Conservation (phyloP, 2,329 filamentous ascomycete genomes). For the Fusarium brevicatenulatum region DNA sequence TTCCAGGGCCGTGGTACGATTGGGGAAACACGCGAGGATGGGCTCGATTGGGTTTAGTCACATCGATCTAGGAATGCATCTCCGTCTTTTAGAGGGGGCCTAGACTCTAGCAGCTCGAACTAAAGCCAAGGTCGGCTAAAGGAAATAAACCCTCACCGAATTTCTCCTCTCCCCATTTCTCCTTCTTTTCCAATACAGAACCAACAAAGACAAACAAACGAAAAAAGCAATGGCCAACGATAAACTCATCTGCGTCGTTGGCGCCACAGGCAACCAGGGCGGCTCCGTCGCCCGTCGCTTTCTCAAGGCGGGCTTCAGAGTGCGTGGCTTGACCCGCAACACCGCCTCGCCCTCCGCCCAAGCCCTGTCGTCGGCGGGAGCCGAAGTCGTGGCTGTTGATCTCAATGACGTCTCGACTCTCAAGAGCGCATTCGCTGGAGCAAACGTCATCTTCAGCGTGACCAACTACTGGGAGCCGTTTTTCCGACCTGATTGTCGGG, state of each 20-base stretch:
- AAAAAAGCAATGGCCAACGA: constrained; percentile 8
- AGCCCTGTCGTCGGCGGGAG: constrained; percentile 53
- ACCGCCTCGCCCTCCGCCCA: constrained; percentile 53
- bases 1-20: neutral
- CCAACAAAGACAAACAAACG: neutral
- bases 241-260: constrained; percentile 58
- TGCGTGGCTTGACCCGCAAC: constrained; percentile 61
- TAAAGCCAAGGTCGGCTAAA: neutral
- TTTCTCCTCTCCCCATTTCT: neutral
- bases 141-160: neutral
- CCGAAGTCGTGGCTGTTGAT: constrained; percentile 57
- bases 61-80: neutral
- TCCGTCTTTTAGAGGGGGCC: neutral
- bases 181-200: neutral
- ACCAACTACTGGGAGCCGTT: constrained; percentile 67
- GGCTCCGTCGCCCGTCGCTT: constrained; percentile 63
- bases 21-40: neutral
- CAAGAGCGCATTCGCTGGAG: constrained; percentile 54
- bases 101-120: neutral
- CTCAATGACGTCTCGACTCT: constrained; percentile 55
- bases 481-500: constrained; percentile 55
- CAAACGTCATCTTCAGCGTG: constrained; percentile 63
- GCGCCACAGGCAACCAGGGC: constrained; percentile 62
- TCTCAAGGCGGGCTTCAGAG: constrained; percentile 53
- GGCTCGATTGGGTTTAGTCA: neutral